Conservation (phyloP, 2,329 filamentous ascomycete genomes). For the Alternaria gansuensis region DNA sequence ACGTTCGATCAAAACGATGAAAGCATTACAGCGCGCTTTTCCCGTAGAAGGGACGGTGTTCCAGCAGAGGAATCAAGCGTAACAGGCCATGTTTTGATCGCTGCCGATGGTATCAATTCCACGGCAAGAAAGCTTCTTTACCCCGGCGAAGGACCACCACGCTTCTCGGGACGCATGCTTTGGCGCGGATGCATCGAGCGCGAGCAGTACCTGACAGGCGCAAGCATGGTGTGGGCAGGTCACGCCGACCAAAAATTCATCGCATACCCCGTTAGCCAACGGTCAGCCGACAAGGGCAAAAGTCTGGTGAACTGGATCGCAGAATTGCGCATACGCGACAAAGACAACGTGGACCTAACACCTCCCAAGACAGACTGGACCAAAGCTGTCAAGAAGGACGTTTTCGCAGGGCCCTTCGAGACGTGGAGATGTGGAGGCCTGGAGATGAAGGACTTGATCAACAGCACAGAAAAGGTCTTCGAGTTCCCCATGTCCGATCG, state of each 20-base stretch:
- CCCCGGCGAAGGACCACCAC: conserved; percentile 56
- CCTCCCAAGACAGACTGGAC: conserved; percentile 59
- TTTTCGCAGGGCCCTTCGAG: conserved; percentile 54
- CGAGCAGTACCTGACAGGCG: conserved; percentile 54
- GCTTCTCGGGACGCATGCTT: conserved; percentile 58
- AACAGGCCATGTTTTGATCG: conserved; percentile 52
- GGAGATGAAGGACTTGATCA: conserved; percentile 55
- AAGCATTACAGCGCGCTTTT: conserved; percentile 53
- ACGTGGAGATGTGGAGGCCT: conserved; percentile 57
- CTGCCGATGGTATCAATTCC: conserved; percentile 59
- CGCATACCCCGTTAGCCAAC: conserved; percentile 57
- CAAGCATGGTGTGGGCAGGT: conserved; percentile 58
- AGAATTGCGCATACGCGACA: conserved; percentile 55
- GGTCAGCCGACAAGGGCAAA: conserved; percentile 49
- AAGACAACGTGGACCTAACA: conserved; percentile 55
- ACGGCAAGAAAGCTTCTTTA: conserved; percentile 55
- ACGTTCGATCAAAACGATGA: conserved; percentile 50
- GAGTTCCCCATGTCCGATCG: conserved; percentile 61
- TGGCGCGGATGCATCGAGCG: conserved; percentile 58
- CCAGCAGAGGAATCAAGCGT: conserved; percentile 44
- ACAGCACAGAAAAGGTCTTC: conserved; percentile 55
- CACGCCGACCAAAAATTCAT: conserved; percentile 61
- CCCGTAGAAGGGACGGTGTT: conserved; percentile 37
- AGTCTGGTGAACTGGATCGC: conserved; percentile 60
- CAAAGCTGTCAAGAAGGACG: conserved; percentile 53